Evolutionary conservation across 1,284 basidiomycete species (phyloP), one percentile per base, ranked within the genome.

Genomic region (Phlebopus sp.): DNA sequence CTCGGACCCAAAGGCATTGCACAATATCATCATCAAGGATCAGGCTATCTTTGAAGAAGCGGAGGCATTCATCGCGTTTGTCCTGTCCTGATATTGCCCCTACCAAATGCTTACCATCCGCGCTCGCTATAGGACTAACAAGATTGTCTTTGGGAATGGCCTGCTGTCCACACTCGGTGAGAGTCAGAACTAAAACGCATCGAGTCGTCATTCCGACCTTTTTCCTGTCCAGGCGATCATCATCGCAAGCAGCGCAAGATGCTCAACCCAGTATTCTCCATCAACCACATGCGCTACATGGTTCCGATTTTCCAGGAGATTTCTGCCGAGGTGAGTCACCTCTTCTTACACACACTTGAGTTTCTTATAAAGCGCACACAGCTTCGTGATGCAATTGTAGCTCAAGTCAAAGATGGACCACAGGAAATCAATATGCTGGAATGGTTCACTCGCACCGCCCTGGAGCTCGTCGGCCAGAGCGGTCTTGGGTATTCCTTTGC

Each of bases 401-500:
- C 27, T 14, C 18, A 52, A 17, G 49, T 54, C 8, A 25, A 40
- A 17, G 21, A 30, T 0, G 44, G 53, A 1, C 50, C 29, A 37
- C 46, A 27, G 51, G 55, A 69, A 17, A 47, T 78, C n/a, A 72
- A 77, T 49, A 69, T 79, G 65, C 67, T 70, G 1, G 69, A 73
- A 38, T 78, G 75, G 74, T 67, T 76, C 58, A 70, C 68, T 13
- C 66, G 75, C 18, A 69, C 71, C 1, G 71, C 77, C 15, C 62
- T 79, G 2, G 76, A 78, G 55, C 62, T 66, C 0, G 68, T 76
- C n/a, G 75, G 75, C 9, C 70, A 70, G 53, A 69, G 72, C 2
- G 67, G 76, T 13, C 60, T 78, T 1, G 75, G 74, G 1, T 73
- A 76, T 53, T 75, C 72, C 3, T 77, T 78, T 55, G 72, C 74